These are phyloP conservation scores for Hepatocystis sp. DNA, from an alignment of 169 alveolate species.

Conservation along the genomic window DNA sequence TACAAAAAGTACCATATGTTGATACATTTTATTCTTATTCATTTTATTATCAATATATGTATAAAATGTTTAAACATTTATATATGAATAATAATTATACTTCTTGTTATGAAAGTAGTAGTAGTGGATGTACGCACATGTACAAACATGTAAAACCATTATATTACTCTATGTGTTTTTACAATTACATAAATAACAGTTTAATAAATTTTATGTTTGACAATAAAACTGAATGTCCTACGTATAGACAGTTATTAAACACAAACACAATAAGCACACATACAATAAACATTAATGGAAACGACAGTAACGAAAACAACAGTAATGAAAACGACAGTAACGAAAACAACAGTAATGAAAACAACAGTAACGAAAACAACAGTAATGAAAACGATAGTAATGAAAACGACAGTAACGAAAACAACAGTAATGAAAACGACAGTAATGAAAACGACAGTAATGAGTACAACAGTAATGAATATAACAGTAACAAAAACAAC, in stretches of 20 bases:
- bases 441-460: not conserved
- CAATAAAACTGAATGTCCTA: too few relatives aligned
- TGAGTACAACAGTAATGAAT: not conserved
- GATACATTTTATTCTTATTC: conserved; percentile 32
- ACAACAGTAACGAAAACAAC: not conserved
- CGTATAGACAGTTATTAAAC: too few relatives aligned
- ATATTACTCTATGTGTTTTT: too few relatives aligned
- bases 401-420: not conserved
- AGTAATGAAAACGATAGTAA: not conserved
- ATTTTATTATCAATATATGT: conserved; percentile 26
- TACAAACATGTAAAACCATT: too few relatives aligned
- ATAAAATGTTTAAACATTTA: conserved; percentile 5
- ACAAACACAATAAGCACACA: too few relatives aligned
- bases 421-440: not conserved
- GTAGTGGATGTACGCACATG: too few relatives aligned
- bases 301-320: not conserved
- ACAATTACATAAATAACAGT: too few relatives aligned
- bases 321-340: not conserved
- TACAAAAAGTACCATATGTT: conserved; percentile 15
- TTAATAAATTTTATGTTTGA: too few relatives aligned
- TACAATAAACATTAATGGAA: too few relatives aligned
- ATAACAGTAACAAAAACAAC: not conserved
- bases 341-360: not conserved
- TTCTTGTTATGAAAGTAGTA: too few relatives aligned
- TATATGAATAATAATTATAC: not conserved